phyloP scores from a whole-genome alignment of 345 rosid species.

The Pelargonium nanum region DNA sequence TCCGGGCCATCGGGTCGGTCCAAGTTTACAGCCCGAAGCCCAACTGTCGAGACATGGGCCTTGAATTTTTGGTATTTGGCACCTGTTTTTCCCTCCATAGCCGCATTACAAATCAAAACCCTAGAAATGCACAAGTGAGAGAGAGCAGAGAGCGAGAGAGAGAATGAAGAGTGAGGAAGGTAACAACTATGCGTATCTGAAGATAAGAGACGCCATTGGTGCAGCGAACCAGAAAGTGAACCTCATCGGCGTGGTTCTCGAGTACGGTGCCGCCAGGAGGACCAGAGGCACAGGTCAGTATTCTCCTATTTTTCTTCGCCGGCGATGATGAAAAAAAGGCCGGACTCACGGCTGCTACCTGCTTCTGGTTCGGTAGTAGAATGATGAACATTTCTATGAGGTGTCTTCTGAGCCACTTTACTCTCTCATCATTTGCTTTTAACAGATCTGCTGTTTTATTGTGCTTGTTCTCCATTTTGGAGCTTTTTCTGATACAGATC shows the following conservation, averaged over 20 bases:
- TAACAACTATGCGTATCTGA: constrained; percentile 38
- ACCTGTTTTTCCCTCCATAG: no score
- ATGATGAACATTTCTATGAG: constrained; percentile 34
- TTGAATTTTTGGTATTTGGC: no score
- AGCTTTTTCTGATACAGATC: neutral
- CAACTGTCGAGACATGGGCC: no score
- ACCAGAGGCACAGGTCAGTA: constrained; percentile 47
- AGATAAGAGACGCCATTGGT: constrained; percentile 45
- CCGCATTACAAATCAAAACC: no score
- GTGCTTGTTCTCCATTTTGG: neutral
- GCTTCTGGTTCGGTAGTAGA: constrained; percentile 38
- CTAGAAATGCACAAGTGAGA: no score
- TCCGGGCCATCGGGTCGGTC: no score
- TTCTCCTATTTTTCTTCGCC: neutral
- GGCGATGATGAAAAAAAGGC: constrained; percentile 72
- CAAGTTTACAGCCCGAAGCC: no score
- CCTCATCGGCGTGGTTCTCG: constrained; percentile 46
- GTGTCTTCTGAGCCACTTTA: constrained; percentile 47
- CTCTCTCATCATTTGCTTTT: no score
- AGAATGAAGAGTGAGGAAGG: constrained; percentile 28
- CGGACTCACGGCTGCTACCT: constrained; percentile 62
- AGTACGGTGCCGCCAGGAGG: constrained; percentile 36
- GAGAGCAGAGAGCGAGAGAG: neutral
- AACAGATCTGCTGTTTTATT: no score
- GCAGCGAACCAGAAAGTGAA: constrained; percentile 48